Evolutionary conservation across 192 early-diverging fungal species (phyloP).

Genomic region (Phycomyces nitens): DNA sequence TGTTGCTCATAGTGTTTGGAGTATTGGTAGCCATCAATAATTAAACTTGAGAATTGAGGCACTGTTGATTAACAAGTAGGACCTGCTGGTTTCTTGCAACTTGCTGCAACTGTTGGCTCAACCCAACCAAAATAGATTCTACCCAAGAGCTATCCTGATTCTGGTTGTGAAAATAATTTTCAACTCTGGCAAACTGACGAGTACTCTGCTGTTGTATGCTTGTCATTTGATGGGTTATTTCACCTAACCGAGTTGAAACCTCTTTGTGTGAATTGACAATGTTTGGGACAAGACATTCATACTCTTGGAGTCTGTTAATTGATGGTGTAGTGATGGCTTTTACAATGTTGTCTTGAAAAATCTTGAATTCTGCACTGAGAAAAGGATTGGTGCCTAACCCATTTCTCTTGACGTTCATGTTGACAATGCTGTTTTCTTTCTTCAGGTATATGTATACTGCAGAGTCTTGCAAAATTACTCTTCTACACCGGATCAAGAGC

Average conservation of each 20-base stretch:
- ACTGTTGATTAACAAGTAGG: too few species aligned
- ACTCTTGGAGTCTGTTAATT: neutral
- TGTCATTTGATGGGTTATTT: neutral
- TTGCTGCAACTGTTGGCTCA: too few species aligned
- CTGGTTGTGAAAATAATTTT: too few species aligned
- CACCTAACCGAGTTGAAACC: neutral
- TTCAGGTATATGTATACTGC: constrained; percentile 1
- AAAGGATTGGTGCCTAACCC: neutral
- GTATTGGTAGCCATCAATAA: too few species aligned
- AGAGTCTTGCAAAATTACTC: neutral
- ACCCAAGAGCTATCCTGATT: too few species aligned
- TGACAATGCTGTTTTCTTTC: neutral
- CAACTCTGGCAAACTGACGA: too few species aligned
- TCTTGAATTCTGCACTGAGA: neutral
- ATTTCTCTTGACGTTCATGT: too few species aligned
- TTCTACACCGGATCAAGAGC: neutral
- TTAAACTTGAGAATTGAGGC: too few species aligned
- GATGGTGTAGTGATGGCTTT: neutral
- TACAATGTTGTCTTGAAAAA: neutral
- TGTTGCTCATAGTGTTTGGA: too few species aligned
- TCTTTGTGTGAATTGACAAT: neutral
- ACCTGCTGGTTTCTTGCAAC: too few species aligned
- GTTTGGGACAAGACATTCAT: neutral
- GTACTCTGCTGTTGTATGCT: too few species aligned
- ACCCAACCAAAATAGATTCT: too few species aligned